Evolutionary conservation across 1,284 basidiomycete species (phyloP).

Genomic region (Cutaneotrichosporon cutaneum): DNA sequence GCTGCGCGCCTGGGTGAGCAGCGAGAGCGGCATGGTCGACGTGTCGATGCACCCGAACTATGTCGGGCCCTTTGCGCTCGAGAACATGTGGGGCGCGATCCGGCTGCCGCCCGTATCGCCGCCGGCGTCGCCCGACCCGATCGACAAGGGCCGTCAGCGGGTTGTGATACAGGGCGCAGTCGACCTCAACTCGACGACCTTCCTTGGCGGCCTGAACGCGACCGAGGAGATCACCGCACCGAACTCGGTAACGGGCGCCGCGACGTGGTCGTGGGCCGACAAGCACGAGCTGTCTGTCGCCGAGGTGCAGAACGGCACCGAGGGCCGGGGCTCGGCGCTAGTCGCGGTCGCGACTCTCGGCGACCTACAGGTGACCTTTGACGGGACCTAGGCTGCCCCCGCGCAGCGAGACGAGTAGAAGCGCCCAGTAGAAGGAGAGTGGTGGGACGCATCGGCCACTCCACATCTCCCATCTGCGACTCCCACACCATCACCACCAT

Average conservation of each 20-base stretch:
- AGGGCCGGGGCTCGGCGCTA: conserved; percentile 32
- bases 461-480: too few relatives aligned
- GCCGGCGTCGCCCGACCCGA: conserved; percentile 29
- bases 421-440: background rate
- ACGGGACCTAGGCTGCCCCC: conserved; percentile 30
- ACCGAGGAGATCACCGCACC: conserved; percentile 24
- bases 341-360: conserved; percentile 40
- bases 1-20: conserved; percentile 34
- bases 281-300: conserved; percentile 1
- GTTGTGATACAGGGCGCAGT: conserved; percentile 31
- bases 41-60: conserved; percentile 46
- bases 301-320: conserved; percentile 20
- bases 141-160: conserved; percentile 25
- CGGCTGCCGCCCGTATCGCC: conserved; percentile 29
- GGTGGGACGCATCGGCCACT: too few relatives aligned
- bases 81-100: conserved; percentile 41
- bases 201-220: conserved; percentile 29
- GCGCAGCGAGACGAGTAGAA: background rate
- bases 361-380: conserved; percentile 41
- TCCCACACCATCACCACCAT: background rate
- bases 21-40: conserved; percentile 40
- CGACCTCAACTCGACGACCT: conserved; percentile 28
- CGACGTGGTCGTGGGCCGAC: conserved; percentile 28
- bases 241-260: conserved; percentile 32
- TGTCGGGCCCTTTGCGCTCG: conserved; percentile 46